These are phyloP conservation scores for Calonectria naviculata DNA, from an alignment of 2,329 filamentous ascomycete genomes.

Conservation along the genomic window DNA sequence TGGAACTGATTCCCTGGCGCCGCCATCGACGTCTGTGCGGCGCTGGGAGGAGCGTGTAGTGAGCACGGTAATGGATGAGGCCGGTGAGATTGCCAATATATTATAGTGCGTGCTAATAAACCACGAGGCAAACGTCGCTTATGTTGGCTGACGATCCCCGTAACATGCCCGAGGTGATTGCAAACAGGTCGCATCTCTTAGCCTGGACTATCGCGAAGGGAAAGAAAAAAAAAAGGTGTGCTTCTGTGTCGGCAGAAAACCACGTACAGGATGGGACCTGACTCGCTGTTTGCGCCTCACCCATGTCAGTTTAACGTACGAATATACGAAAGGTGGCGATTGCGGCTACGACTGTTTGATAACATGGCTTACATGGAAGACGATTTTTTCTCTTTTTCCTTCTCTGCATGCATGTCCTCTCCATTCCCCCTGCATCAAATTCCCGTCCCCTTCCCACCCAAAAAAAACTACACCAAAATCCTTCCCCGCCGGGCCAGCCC, in stretches of 20 bases:
- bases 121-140: not conserved
- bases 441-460: not conserved
- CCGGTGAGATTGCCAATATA: constrained; percentile 4
- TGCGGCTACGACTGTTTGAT: not conserved
- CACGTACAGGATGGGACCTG: not conserved
- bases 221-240: not conserved
- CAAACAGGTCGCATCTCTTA: not conserved
- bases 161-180: not conserved
- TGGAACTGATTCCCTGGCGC: not conserved
- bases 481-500: constrained; percentile 30
- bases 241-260: not conserved
- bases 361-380: not conserved
- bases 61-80: constrained; percentile 2
- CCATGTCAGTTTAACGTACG: not conserved
- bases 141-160: not conserved
- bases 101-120: constrained; percentile 6
- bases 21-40: not conserved
- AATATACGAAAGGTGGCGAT: not conserved
- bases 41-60: constrained; percentile 8
- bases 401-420: not conserved
- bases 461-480: not conserved
- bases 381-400: not conserved
- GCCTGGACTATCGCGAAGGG: not conserved
- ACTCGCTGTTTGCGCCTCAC: not conserved
- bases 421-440: constrained; percentile 39